These are phyloP conservation scores for Ramalina intermedia DNA, from an alignment of 495 filamentous ascomycete species.

Conservation along the genomic window DNA sequence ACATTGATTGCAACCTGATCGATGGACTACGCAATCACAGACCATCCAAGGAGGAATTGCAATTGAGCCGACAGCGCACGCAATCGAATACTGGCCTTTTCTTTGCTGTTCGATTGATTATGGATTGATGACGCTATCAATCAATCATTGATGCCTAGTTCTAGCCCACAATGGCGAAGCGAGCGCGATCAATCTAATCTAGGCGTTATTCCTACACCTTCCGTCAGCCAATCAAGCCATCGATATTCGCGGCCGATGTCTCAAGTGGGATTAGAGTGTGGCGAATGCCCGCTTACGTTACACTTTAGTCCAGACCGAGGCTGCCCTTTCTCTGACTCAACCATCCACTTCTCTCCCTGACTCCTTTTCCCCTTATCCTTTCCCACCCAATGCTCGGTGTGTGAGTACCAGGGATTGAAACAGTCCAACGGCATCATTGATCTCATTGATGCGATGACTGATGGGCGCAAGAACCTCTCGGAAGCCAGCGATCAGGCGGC, in stretches of 20 bases:
- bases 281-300: too few species aligned
- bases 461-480: background rate
- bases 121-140: background rate
- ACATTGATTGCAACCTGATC: slow-evolving; percentile 2
- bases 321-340: background rate
- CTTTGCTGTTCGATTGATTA: background rate
- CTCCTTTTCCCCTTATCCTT: background rate
- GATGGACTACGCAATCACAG: background rate
- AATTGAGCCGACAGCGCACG: background rate
- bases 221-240: too few species aligned
- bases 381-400: background rate
- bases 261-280: too few species aligned
- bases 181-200: too few species aligned
- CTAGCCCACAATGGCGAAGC: background rate
- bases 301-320: too few species aligned
- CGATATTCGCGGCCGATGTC: too few species aligned
- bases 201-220: too few species aligned
- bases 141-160: background rate
- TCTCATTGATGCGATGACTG: background rate
- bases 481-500: background rate
- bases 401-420: background rate
- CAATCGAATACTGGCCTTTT: background rate
- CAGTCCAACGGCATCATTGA: background rate
- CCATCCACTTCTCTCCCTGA: background rate
- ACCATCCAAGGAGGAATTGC: background rate